A percentile compares a stretch with the other conserved stretches of the same genome.
These are phyloP conservation scores for Acorus calamus DNA, from an alignment of 106 monocot genomes.

Conservation along the genomic window DNA sequence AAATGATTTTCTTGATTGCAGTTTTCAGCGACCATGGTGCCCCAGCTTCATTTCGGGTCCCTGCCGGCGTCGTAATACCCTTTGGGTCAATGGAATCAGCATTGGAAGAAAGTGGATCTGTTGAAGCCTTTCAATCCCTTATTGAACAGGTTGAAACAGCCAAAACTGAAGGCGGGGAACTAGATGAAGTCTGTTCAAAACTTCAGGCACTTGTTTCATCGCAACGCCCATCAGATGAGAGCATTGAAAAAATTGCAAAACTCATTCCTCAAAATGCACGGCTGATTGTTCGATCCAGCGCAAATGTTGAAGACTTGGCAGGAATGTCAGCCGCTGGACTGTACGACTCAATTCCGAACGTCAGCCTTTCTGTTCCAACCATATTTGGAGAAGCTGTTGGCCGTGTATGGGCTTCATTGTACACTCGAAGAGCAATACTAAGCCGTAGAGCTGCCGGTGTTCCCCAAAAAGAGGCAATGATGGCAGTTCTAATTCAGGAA, in stretches of 20 bases:
- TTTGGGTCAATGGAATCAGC: constrained; percentile 81
- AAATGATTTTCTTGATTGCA: constrained; percentile 20
- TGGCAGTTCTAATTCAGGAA: constrained; percentile 89
- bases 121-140: constrained; percentile 40
- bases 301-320: constrained; percentile 90
- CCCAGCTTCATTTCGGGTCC: constrained; percentile 69
- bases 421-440: constrained; percentile 81
- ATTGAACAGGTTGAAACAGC: constrained; percentile 55
- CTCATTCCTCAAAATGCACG: constrained; percentile 41
- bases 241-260: constrained; percentile 24
- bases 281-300: constrained; percentile 81
- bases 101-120: constrained; percentile 49
- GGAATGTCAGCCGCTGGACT: constrained; percentile 97
- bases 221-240: constrained; percentile 27
- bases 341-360: constrained; percentile 90
- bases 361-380: constrained; percentile 42
- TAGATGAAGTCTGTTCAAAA: constrained; percentile 45
- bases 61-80: constrained; percentile 70
- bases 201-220: constrained; percentile 61
- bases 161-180: constrained; percentile 33
- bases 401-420: constrained; percentile 86
- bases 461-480: constrained; percentile 57
- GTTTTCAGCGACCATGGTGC: constrained; percentile 73
- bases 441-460: constrained; percentile 76
- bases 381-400: constrained; percentile 50